Evolutionary conservation across 768 basidiomycete genomes (phyloP), one percentile per base, ranked within the genome.

Genomic region (Suillus subluteus): DNA sequence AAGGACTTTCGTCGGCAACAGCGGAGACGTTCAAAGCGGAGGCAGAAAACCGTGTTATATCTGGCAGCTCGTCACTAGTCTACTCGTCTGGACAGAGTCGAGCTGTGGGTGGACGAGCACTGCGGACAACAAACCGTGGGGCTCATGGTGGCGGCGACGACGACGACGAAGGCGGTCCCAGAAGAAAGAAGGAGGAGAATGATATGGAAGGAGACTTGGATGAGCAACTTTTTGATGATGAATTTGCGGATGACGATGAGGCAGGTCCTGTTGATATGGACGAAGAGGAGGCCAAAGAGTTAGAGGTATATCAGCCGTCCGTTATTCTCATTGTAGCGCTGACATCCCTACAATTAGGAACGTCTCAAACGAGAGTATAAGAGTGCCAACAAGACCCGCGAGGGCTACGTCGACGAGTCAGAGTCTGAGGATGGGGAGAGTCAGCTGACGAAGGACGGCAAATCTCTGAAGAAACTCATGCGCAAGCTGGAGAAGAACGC

Each of bases 191-290:
- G 74, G 84, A 81, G 67, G 90, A 91, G 72, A 81, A 84, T 70
- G 91, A 90, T 18, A 89, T 82, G 23, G 94, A 95, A 69, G 93
- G 92, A 7, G 92, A 92, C 72, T 73, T 91, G 67, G 94, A 96
- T 72, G 94, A 96, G 75, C 84, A 92, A 64, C 83, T 89, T 8
- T 95, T 87, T 69, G 93, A 95, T 72, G 92, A 91, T 72, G 90
- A 92, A 21, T 91, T 94, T 72, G 91, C 91, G 3, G 94, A 96
- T 71, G 94, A 96, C 67, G 94, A 96, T 41, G 94, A 95, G 72
- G 88, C 87, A 71, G 85, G 88, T 77, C 84, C 85, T 18, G 84
- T 87, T 15, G 91, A 91, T 64, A 85, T 87, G 64, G 87, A 94
- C 50, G 94, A 95, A 64, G 92, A 95, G 70, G 94, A 95, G 73